Evolutionary conservation across 768 basidiomycete species (phyloP).

Genomic region (Russula compacta): DNA sequence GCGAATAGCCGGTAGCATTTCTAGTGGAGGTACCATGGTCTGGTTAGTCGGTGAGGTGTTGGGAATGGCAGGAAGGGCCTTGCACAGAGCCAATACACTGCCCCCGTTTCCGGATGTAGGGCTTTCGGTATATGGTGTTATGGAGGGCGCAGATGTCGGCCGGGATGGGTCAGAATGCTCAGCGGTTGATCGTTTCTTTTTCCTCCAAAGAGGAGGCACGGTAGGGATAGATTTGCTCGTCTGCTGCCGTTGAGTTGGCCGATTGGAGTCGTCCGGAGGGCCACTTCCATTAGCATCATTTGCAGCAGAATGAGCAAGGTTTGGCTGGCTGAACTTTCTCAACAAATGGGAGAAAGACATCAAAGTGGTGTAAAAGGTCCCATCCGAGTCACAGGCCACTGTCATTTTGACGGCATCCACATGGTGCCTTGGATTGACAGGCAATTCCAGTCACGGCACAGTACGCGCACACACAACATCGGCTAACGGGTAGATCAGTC

Average conservation of each 20-base stretch:
- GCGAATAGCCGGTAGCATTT: not conserved
- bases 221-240: not conserved
- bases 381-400: too few relatives aligned
- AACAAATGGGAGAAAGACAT: constrained; percentile 4
- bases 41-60: not conserved
- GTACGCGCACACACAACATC: too few relatives aligned
- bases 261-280: too few relatives aligned
- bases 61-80: not conserved
- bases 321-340: not conserved
- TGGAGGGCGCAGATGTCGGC: too few relatives aligned
- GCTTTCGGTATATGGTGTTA: not conserved
- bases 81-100: not conserved
- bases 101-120: not conserved
- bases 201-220: not conserved
- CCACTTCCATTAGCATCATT: too few relatives aligned
- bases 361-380: too few relatives aligned
- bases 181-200: not conserved
- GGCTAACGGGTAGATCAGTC: too few relatives aligned
- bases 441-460: too few relatives aligned
- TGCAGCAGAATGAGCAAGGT: not conserved
- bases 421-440: not conserved
- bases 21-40: not conserved
- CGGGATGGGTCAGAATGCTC: not conserved
- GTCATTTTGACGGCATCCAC: not conserved
- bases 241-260: not conserved